Conservation (phyloP, 2,329 filamentous ascomycete species). For the Phialophora macrospora region DNA sequence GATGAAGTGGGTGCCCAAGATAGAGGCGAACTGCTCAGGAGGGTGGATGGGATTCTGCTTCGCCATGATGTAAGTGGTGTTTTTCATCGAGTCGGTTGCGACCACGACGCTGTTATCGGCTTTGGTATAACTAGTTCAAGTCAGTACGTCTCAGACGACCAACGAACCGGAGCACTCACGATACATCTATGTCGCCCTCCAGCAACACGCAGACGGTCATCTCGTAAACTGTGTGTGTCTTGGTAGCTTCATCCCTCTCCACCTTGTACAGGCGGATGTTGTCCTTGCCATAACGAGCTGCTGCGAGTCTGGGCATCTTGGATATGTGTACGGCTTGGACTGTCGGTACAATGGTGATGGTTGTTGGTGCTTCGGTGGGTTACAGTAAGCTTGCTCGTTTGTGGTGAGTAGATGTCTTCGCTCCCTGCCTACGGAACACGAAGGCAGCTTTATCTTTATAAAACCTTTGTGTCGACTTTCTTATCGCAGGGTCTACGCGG, state of each 20-base stretch:
- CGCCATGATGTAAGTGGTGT: conserved; percentile 92
- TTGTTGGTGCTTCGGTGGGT: background rate
- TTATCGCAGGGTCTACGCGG: conserved; percentile 29
- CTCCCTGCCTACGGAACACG: background rate
- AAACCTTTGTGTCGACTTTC: conserved; percentile 3
- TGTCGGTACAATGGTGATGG: background rate
- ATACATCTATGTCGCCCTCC: conserved; percentile 86
- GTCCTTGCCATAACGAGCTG: conserved; percentile 70
- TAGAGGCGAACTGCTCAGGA: conserved; percentile 87
- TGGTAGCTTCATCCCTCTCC: conserved; percentile 74
- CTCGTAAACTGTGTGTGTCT: conserved; percentile 84
- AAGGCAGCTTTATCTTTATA: conserved; percentile 20
- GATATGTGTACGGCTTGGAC: background rate
- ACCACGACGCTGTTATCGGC: conserved; percentile 96
- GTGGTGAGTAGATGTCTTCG: conserved; percentile 1
- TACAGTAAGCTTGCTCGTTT: conserved; percentile 4
- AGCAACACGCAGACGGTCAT: conserved; percentile 93
- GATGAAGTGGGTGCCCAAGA: conserved; percentile 86
- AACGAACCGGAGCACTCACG: conserved; percentile 57
- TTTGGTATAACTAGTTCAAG: conserved; percentile 72
- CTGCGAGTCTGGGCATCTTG: conserved; percentile 47
- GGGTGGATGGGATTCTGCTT: conserved; percentile 92
- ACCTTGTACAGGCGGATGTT: conserved; percentile 99
- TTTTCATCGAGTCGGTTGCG: conserved; percentile 97
- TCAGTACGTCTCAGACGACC: conserved; percentile 5